These are phyloP conservation scores for Termitomyces sp. DNA, from an alignment of 768 basidiomycete species.

Conservation along the genomic window DNA sequence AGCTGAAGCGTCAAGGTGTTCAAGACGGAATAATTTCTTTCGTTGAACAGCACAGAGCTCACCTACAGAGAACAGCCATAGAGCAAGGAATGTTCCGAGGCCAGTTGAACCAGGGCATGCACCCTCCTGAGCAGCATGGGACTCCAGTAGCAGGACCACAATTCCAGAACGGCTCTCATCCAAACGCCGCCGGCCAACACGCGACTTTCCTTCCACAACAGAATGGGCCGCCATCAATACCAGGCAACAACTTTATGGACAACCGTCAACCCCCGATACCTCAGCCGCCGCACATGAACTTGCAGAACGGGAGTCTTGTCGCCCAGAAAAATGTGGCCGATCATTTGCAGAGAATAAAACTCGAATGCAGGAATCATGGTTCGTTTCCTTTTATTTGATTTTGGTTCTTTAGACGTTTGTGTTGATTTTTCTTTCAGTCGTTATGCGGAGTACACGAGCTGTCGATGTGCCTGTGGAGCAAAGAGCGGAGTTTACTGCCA, in stretches of 20 bases:
- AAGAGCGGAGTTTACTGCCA: conserved; percentile 45
- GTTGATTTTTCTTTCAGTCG: conserved; percentile 21
- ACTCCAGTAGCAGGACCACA: not conserved
- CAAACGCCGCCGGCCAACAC: not conserved
- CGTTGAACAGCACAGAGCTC: conserved; percentile 54
- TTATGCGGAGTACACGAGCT: conserved; percentile 27
- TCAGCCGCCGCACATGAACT: conserved; percentile 18
- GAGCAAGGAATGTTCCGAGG: conserved; percentile 37
- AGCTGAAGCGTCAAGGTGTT: conserved; percentile 51
- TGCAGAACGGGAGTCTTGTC: conserved; percentile 3
- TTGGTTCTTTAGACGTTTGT: not conserved
- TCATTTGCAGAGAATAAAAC: conserved; percentile 10
- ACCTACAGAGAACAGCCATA: conserved; percentile 35
- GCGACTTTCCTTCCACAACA: conserved; percentile 5
- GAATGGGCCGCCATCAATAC: conserved; percentile 7
- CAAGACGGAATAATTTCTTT: conserved; percentile 48
- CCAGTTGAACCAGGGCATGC: conserved; percentile 20
- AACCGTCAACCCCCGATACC: conserved; percentile 13
- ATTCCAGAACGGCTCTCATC: conserved; percentile 9
- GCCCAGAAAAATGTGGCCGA: not conserved
- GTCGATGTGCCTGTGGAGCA: conserved; percentile 50
- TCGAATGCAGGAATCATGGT: conserved; percentile 4
- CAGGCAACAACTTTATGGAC: conserved; percentile 16
- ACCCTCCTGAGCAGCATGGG: conserved; percentile 9
- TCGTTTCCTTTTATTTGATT: not conserved